Conservation (phyloP, 169 alveolate genomes). For the Eimeria necatrix region DNA sequence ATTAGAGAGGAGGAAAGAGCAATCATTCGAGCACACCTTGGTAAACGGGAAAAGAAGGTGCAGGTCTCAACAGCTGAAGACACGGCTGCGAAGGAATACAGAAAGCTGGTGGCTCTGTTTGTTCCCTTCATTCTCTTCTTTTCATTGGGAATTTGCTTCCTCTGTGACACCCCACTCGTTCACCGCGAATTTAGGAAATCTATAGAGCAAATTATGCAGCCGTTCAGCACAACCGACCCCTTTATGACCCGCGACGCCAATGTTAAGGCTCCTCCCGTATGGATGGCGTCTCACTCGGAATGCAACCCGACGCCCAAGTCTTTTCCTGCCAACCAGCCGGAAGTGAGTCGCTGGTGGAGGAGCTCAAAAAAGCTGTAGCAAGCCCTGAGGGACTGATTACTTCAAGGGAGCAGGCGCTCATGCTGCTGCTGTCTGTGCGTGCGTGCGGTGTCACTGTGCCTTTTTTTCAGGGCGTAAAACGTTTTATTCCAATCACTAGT, state of each 20-base stretch:
- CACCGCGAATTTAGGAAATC: conserved; percentile 59
- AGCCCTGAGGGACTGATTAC: not conserved
- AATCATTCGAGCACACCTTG: not conserved
- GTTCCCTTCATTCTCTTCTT: conserved; percentile 48
- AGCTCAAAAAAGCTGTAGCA: not conserved
- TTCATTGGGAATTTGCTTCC: conserved; percentile 59
- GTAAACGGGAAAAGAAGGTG: not conserved
- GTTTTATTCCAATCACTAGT: conserved; percentile 27
- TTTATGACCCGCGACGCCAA: conserved; percentile 58
- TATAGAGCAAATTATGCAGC: conserved; percentile 38
- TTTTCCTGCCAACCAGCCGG: conserved; percentile 58
- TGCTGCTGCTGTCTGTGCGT: not conserved
- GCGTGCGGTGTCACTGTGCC: not conserved
- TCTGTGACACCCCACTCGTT: conserved; percentile 65
- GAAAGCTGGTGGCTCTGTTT: conserved; percentile 20
- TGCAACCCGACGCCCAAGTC: not conserved
- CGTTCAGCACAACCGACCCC: conserved; percentile 64
- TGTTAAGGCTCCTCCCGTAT: conserved; percentile 34
- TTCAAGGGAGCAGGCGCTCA: not conserved
- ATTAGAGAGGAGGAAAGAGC: not conserved
- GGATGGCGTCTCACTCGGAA: conserved; percentile 55
- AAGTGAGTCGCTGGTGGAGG: not conserved
- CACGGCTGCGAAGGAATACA: conserved; percentile 43
- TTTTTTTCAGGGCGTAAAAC: conserved; percentile 32
- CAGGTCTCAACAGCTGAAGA: conserved; percentile 43